Percentiles rank a stretch among this genome's conserved stretches.
phyloP scores from a whole-genome alignment of 2,329 filamentous ascomycete genomes.

The Diaporthe caulivora region DNA sequence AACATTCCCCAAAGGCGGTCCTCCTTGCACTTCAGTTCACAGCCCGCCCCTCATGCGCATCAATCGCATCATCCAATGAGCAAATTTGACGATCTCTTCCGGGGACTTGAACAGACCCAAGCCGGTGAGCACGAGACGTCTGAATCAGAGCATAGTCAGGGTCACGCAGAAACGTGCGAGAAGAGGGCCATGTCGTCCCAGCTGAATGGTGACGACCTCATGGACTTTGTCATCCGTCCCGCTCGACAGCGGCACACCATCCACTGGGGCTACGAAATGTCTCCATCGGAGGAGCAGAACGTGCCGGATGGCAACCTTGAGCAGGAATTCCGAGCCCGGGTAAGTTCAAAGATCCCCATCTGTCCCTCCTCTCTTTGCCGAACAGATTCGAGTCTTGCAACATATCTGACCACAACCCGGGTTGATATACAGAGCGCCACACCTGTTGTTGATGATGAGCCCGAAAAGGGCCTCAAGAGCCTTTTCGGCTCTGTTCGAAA shows the following conservation, averaged over 20 bases:
- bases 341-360: not conserved
- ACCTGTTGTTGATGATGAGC: not conserved
- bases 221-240: not conserved
- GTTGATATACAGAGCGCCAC: conserved; percentile 15
- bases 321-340: not conserved
- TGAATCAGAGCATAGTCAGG: not conserved
- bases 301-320: not conserved
- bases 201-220: not conserved
- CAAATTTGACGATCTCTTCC: conserved; percentile 20
- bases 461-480: conserved; percentile 14
- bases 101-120: conserved; percentile 8
- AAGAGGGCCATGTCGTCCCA: not conserved
- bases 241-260: conserved; percentile 4
- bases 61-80: not conserved
- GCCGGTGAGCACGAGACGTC: not conserved
- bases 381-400: not conserved
- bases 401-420: not conserved
- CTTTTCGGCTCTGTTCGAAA: conserved; percentile 22
- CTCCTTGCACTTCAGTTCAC: conserved; percentile 30
- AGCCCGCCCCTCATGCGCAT: not conserved
- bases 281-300: not conserved
- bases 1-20: conserved; percentile 33
- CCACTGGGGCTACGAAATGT: not conserved
- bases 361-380: too few relatives aligned
- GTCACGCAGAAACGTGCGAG: not conserved